These are phyloP conservation scores for Thraustochytrium sp. DNA, from an alignment of 352 stramenopile genomes.

Conservation along the genomic window DNA sequence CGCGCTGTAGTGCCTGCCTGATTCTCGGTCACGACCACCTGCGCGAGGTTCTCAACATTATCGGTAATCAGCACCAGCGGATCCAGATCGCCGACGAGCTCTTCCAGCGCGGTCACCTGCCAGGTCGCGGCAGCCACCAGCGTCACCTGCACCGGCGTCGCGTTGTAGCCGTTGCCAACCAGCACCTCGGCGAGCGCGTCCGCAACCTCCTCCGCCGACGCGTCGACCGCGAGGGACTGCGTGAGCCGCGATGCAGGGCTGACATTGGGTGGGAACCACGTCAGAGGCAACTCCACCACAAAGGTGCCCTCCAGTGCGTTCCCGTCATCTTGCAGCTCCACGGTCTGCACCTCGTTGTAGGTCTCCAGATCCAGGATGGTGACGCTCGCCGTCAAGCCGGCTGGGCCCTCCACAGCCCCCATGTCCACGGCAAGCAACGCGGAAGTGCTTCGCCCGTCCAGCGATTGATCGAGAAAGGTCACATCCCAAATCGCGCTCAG, in stretches of 20 bases:
- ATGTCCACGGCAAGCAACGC: not conserved
- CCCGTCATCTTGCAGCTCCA: not conserved
- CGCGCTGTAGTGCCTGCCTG: not conserved
- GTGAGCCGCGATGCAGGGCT: not conserved
- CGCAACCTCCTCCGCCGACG: not conserved
- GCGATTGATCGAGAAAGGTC: not conserved
- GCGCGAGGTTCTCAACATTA: not conserved
- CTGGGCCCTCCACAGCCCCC: not conserved
- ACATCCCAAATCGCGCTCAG: not conserved
- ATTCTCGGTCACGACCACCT: not conserved
- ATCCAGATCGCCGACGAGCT: not conserved
- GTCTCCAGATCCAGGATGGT: not conserved
- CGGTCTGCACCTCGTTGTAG: not conserved
- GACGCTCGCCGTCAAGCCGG: too few species aligned
- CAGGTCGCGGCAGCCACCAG: not conserved
- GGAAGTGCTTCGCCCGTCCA: not conserved
- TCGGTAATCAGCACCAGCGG: not conserved
- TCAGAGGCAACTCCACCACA: not conserved
- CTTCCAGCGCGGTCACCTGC: not conserved
- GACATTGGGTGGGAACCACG: not conserved
- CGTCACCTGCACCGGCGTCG: not conserved
- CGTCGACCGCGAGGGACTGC: not conserved
- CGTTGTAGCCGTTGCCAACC: not conserved
- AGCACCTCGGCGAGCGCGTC: not conserved
- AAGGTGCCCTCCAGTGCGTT: not conserved